Percentiles rank a stretch among this genome's conserved stretches.
These are phyloP conservation scores for Xylaria telfairii DNA, from an alignment of 495 filamentous ascomycete genomes.

Conservation along the genomic window DNA sequence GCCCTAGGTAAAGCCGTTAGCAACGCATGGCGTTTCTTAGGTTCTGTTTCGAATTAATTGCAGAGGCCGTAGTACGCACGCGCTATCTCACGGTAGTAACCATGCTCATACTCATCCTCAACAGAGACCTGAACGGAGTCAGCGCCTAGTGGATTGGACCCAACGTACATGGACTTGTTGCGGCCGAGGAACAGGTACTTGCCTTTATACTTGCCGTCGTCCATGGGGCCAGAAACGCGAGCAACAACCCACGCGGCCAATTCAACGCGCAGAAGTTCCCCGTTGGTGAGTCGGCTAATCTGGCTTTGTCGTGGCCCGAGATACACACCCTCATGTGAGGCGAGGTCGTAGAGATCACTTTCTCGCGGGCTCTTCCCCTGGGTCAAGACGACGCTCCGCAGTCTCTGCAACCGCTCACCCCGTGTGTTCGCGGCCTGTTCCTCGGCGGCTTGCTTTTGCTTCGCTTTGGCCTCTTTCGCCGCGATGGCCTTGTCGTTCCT, in stretches of 20 bases:
- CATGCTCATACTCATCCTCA: neutral
- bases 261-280: neutral
- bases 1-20: neutral
- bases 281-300: neutral
- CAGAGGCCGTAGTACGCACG: conserved; percentile 9
- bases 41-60: neutral
- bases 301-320: neutral
- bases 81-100: neutral
- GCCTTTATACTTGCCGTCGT: neutral
- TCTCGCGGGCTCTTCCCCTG: neutral
- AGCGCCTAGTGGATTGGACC: neutral
- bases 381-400: neutral
- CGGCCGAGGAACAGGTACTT: conserved; percentile 24
- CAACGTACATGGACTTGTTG: conserved; percentile 15
- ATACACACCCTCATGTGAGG: conserved; percentile 20
- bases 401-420: too few species aligned
- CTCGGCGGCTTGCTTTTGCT: too few species aligned
- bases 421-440: too few species aligned
- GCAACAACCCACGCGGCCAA: neutral
- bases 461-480: too few species aligned
- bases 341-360: conserved; percentile 13
- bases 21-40: neutral
- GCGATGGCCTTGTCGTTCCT: too few species aligned
- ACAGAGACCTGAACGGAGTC: neutral
- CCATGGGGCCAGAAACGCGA: neutral